Base-by-base conservation (phyloP, 768 basidiomycete genomes). In the Glaciozyma martinii region DNA sequence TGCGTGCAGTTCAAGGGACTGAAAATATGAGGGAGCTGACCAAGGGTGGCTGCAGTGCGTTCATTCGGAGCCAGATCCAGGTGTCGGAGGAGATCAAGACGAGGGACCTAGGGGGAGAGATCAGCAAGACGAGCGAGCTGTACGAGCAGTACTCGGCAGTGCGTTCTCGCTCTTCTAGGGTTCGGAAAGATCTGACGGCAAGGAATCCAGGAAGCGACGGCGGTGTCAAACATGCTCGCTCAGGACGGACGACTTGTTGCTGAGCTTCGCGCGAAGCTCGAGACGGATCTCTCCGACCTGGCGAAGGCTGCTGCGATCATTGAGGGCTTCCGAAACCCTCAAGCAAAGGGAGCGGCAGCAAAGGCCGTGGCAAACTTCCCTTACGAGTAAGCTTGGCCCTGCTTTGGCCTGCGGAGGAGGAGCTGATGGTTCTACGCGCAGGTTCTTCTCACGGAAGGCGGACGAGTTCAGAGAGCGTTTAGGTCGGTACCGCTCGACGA, bases 371-470 rank as follows among this genome's bases (percentile, higher is more conserved):
- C 61, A 43, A 23, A 19, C 21, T 66, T 62, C n/a, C 60, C 65
- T 54, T 50, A 30, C 53, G 52, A 56, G 56, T 53, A 33, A 25
- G 65, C 57, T 46, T 30, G 7, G 21, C 43, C 3, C 18, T 42
- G 3, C n/a, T 3, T 19, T 19, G 47, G 27, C 30, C n/a, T 18
- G 50, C 54, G 30, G 59, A 49, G 10, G 25, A 27, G 5, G 60
- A 61, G 40, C 63, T 56, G 12, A 65, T 62, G 25, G 30, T 5
- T 13, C 44, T 60, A 49, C 63, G 18, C 55, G 46, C 56, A 71
- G 71, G 53, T 73, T 60, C 55, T 73, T 73, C 57, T 37, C 56
- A 15, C 58, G 72, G 10, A 73, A 71, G 59, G 42, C 66, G 18
- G 66, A 66, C 16, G 70, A 73, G 50, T 56, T 73, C 47, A 54